Percentiles rank a stretch among this genome's conserved stretches.
Evolutionary conservation across 768 basidiomycete species (phyloP).

Genomic region (Tylopilus cervinicoccineus): DNA sequence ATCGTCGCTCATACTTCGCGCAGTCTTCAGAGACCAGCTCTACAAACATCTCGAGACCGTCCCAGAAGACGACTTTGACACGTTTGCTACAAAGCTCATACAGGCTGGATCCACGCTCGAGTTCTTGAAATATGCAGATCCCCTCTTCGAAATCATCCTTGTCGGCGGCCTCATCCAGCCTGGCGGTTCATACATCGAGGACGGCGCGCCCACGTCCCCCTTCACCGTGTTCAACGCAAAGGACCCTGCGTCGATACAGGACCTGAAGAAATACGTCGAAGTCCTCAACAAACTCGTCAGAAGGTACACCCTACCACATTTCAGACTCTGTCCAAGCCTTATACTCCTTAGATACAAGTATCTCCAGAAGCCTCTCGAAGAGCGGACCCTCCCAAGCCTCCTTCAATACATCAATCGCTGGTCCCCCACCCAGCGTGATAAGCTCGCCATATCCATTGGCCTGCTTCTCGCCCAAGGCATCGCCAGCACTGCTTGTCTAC

Average conservation of each 20-base stretch:
- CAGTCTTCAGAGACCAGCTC: slow-evolving; percentile 92
- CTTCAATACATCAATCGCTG: slow-evolving; percentile 90
- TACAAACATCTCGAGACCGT: slow-evolving; percentile 88
- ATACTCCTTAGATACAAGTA: slow-evolving; percentile 81
- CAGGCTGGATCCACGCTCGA: slow-evolving; percentile 93
- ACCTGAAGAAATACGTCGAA: slow-evolving; percentile 91
- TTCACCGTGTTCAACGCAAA: slow-evolving; percentile 85
- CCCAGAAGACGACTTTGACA: slow-evolving; percentile 75
- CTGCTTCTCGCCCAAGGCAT: slow-evolving; percentile 83
- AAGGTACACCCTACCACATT: slow-evolving; percentile 48
- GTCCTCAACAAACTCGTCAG: slow-evolving; percentile 95
- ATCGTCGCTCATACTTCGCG: slow-evolving; percentile 13
- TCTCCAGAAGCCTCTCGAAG: slow-evolving; percentile 95
- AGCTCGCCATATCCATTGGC: slow-evolving; percentile 77
- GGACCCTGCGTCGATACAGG: slow-evolving; percentile 73
- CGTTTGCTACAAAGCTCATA: slow-evolving; percentile 76
- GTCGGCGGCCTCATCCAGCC: slow-evolving; percentile 96
- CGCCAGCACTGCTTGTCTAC: slow-evolving; percentile 70
- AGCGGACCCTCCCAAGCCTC: slow-evolving; percentile 72
- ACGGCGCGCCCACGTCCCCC: slow-evolving; percentile 78
- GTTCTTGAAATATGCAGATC: slow-evolving; percentile 94
- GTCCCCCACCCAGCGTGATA: slow-evolving; percentile 71
- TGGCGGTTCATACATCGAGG: slow-evolving; percentile 88
- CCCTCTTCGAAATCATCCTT: slow-evolving; percentile 93
- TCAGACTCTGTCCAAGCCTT: slow-evolving; percentile 4